A percentile compares a stretch with the other conserved stretches of the same genome.
Conservation (phyloP, 2,329 filamentous ascomycete species). For the Talaromyces sp. region DNA sequence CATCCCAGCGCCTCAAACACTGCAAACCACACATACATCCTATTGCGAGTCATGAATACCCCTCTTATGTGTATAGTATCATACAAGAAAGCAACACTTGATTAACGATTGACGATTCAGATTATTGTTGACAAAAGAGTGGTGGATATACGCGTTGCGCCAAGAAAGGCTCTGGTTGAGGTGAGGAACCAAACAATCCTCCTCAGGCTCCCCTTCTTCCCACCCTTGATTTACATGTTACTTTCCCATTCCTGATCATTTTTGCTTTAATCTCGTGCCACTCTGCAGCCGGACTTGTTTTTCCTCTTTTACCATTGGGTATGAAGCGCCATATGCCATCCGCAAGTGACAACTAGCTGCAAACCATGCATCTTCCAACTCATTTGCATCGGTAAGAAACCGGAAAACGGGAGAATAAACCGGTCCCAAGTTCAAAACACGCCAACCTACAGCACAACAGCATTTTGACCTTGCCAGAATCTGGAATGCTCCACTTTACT, state of each 20-base stretch:
- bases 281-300: neutral
- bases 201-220: neutral
- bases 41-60: constrained; percentile 4
- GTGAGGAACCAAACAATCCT: neutral
- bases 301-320: constrained; percentile 2
- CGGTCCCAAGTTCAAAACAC: neutral
- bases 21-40: neutral
- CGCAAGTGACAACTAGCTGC: neutral
- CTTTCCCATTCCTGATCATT: neutral
- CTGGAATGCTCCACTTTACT: constrained; percentile 7
- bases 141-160: constrained; percentile 1
- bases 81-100: neutral
- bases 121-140: neutral
- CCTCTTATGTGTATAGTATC: neutral
- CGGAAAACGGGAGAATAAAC: neutral
- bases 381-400: neutral
- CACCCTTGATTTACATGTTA: neutral
- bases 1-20: neutral
- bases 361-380: neutral
- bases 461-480: constrained; percentile 2
- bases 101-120: neutral
- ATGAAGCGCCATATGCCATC: neutral
- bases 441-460: neutral
- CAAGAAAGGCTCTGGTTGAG: constrained; percentile 3
- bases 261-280: constrained; percentile 10